These are phyloP conservation scores for Panaeolus papilionaceus DNA, from an alignment of 768 basidiomycete species.

Conservation along the genomic window DNA sequence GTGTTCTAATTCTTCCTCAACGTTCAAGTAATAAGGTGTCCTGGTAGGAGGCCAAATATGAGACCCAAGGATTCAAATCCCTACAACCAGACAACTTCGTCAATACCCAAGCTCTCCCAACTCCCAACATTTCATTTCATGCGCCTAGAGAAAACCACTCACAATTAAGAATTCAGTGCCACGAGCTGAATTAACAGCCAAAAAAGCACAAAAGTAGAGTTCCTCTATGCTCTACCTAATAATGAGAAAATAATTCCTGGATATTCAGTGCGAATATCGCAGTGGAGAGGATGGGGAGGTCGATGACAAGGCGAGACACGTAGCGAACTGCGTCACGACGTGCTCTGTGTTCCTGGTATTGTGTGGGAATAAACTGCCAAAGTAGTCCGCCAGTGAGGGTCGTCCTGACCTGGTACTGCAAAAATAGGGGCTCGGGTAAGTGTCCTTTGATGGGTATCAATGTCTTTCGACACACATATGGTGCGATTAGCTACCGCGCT, in stretches of 20 bases:
- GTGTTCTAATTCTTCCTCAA: neutral
- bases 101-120: neutral
- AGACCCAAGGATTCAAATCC: neutral
- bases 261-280: constrained; percentile 10
- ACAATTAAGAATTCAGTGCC: constrained; percentile 9
- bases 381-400: neutral
- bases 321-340: constrained; percentile 9
- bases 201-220: neutral
- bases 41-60: neutral
- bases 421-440: no score
- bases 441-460: no score
- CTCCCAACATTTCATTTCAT: no score
- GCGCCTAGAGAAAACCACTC: neutral
- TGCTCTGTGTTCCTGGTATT: neutral
- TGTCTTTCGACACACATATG: no score
- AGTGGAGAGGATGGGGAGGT: neutral
- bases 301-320: constrained; percentile 12
- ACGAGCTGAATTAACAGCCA: neutral
- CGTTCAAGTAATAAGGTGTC: neutral
- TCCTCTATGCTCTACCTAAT: neutral
- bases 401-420: no score
- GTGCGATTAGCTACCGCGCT: no score
- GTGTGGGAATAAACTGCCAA: neutral
- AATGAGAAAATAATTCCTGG: neutral
- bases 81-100: neutral